A percentile compares a stretch with the other conserved stretches of the same genome.
These are phyloP conservation scores for Selenicereus undatus DNA, from an alignment of 148 eudicot species.

Conservation along the genomic window DNA sequence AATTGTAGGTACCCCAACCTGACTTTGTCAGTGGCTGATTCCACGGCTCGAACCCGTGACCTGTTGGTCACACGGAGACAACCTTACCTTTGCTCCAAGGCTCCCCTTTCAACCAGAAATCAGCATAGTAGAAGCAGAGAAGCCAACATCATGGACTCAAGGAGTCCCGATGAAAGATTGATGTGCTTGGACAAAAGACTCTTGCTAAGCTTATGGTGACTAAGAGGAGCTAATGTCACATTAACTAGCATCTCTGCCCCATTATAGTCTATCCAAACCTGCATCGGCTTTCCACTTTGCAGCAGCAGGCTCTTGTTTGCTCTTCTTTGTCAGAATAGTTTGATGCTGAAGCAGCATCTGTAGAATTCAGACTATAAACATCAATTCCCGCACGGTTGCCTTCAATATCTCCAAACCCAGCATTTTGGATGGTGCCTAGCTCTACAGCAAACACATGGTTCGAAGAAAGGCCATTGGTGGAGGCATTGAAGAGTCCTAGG, in stretches of 20 bases:
- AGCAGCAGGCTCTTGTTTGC: background rate
- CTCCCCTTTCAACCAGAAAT: too few species aligned
- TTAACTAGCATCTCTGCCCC: constrained; percentile 8
- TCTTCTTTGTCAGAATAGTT: background rate
- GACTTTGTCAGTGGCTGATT: too few species aligned
- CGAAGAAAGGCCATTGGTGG: constrained; percentile 1
- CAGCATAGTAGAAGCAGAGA: constrained; percentile 30
- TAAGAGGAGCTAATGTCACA: constrained; percentile 17
- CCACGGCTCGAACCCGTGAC: too few species aligned
- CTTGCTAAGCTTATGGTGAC: constrained; percentile 2
- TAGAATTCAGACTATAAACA: constrained; percentile 11
- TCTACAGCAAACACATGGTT: constrained; percentile 27
- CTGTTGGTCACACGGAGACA: too few species aligned
- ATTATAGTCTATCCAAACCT: constrained; percentile 29
- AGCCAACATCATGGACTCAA: constrained; percentile 30
- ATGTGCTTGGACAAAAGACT: constrained; percentile 8
- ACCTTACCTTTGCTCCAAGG: too few species aligned
- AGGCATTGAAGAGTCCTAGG: background rate
- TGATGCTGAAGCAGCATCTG: background rate
- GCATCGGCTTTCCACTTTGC: constrained; percentile 17
- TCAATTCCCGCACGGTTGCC: constrained; percentile 31
- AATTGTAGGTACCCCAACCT: too few species aligned
- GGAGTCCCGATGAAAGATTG: constrained; percentile 13
- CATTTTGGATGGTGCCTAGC: constrained; percentile 12
- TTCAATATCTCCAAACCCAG: background rate